A percentile compares a stretch with the other conserved stretches of the same genome.
These are phyloP conservation scores for Cytospora chrysosperma DNA, from an alignment of 2,329 filamentous ascomycete species.

Conservation along the genomic window DNA sequence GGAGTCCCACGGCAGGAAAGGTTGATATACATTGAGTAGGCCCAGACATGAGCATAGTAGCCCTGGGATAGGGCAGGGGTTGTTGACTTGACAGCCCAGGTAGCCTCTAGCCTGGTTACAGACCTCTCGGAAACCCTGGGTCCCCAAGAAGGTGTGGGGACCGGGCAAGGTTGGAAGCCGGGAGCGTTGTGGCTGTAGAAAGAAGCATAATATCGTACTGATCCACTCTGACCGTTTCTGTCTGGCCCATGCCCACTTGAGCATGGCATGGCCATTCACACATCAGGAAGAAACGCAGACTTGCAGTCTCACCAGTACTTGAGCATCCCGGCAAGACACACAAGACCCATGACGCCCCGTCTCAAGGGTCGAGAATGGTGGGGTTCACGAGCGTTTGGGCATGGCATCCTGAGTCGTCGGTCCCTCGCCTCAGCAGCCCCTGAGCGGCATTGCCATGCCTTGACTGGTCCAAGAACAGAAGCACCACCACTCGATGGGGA, in stretches of 20 bases:
- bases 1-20: slow-evolving; percentile 30
- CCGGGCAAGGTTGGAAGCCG: slow-evolving; percentile 17
- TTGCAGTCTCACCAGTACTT: slow-evolving; percentile 22
- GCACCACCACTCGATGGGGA: slow-evolving; percentile 12
- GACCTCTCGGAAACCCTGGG: slow-evolving; percentile 27
- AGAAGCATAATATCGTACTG: slow-evolving; percentile 15
- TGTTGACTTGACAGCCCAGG: slow-evolving; percentile 30
- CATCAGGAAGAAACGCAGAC: slow-evolving; percentile 20
- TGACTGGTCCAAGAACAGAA: slow-evolving; percentile 1
- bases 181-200: slow-evolving; percentile 17
- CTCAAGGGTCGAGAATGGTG: slow-evolving; percentile 14
- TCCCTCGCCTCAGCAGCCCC: slow-evolving; percentile 6
- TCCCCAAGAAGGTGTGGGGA: slow-evolving; percentile 14
- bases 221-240: slow-evolving; percentile 21
- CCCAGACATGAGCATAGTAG: slow-evolving; percentile 34
- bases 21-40: slow-evolving; percentile 34
- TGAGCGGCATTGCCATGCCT: slow-evolving; percentile 6
- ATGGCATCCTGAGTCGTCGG: slow-evolving; percentile 19
- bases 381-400: slow-evolving; percentile 15
- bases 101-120: slow-evolving; percentile 44
- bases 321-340: slow-evolving; percentile 18
- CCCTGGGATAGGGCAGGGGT: slow-evolving; percentile 36
- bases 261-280: slow-evolving; percentile 16
- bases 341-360: slow-evolving; percentile 15
- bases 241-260: slow-evolving; percentile 14